Evolutionary conservation across 805 yeast genomes (phyloP).

Genomic region (Sporopachydermia lactativora): DNA sequence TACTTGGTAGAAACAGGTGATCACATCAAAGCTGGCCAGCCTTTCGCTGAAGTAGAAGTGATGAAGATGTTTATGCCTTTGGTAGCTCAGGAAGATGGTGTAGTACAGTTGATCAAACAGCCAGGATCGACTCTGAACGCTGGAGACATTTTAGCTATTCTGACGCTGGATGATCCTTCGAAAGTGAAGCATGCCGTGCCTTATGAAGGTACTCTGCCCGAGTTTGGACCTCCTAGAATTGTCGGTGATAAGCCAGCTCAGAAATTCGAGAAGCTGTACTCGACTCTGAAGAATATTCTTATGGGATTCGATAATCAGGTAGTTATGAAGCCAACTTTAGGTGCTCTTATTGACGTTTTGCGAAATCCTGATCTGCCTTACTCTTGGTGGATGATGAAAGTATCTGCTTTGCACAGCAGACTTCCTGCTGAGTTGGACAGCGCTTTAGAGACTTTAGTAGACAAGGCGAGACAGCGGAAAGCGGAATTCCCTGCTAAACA

Average conservation of each 20-base stretch:
- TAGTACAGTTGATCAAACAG: constrained; percentile 83
- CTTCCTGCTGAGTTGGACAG: constrained; percentile 67
- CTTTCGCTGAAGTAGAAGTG: constrained; percentile 97
- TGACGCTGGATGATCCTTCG: constrained; percentile 91
- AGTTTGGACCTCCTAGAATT: constrained; percentile 67
- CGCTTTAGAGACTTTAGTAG: constrained; percentile 47
- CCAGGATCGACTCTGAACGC: constrained; percentile 97
- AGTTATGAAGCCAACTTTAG: constrained; percentile 73
- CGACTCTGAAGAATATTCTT: constrained; percentile 64
- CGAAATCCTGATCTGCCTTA: constrained; percentile 77
- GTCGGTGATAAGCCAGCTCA: constrained; percentile 79
- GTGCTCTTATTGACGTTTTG: constrained; percentile 56
- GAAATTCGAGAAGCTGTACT: constrained; percentile 42
- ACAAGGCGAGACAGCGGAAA: constrained; percentile 45
- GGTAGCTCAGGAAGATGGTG: constrained; percentile 86
- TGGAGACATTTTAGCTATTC: constrained; percentile 92
- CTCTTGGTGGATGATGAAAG: constrained; percentile 78
- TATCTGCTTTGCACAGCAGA: constrained; percentile 87
- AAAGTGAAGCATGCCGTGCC: constrained; percentile 95
- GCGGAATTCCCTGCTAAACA: constrained; percentile 93
- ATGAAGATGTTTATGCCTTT: constrained; percentile 99
- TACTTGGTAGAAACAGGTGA: constrained; percentile 93
- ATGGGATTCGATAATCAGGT: constrained; percentile 93
- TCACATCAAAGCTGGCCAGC: constrained; percentile 79
- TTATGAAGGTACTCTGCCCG: constrained; percentile 87